Base-by-base conservation (phyloP, 1,139 yeast genomes). In the Taiozyma sp. region DNA sequence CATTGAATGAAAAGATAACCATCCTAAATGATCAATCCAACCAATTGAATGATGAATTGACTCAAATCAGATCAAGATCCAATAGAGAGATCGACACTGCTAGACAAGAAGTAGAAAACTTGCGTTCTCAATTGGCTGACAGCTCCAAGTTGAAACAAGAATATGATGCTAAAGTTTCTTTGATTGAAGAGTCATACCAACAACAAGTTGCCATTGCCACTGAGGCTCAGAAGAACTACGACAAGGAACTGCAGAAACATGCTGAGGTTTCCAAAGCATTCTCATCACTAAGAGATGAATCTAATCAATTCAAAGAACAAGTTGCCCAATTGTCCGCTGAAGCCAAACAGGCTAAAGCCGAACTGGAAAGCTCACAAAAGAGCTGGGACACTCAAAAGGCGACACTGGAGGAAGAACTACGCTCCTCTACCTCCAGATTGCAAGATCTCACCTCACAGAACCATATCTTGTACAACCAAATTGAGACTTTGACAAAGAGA, bases 381-480 rank as follows among this genome's bases (percentile, higher is more conserved):
- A 71, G 74, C 45, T 78, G 83, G 81, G 71, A 69, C 6, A 52
- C 69, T 6, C 79, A 75, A 61, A 70, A 66, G 57, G 52, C 62
- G 5, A 65, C 72, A 2, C 67, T 80, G 36, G 84, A 83, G 56
- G 83, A 80, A 41, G 85, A 86, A 53, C 64, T 86, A 48, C 73
- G 72, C 13, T 63, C 68, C 24, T 70, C 79, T 10, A 74, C 73
- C 34, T 60, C 70, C 1, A 77, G 82, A 56, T 64, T 80, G 30
- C 73, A 78, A 29, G 93, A 86, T 51, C 68, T 87, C 46, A 72
- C 79, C 32, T 74, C 80, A 24, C 96, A 89, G 63, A 87, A 89
- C 63, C 73, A 78, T 47, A 72, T 88, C 13, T 71, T 89, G 34
- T 78, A 86, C 59, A 84, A 83, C 57, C 96, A 88, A 65, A 69